A percentile compares a stretch with the other conserved stretches of the same genome.
phyloP scores from a whole-genome alignment of 495 filamentous ascomycete genomes.

The Symbiotaphrina buchneri region DNA sequence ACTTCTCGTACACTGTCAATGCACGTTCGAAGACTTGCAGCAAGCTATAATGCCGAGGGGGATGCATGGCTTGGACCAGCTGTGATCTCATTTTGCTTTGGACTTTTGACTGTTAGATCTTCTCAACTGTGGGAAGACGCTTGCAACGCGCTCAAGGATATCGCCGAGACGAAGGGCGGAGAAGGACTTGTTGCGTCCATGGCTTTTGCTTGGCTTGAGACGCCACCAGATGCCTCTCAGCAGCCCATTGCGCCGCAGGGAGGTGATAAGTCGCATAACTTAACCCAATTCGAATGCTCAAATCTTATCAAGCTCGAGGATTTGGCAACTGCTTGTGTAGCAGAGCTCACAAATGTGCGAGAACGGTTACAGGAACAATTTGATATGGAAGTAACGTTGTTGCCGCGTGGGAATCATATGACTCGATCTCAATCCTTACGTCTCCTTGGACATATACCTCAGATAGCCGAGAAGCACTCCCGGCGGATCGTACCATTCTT shows the following conservation, averaged over 20 bases:
- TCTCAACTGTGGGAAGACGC: constrained; percentile 73
- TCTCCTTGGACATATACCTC: constrained; percentile 48
- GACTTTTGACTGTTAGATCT: constrained; percentile 64
- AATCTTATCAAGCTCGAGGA: constrained; percentile 39
- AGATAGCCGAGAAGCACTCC: constrained; percentile 65
- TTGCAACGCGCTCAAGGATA: constrained; percentile 44
- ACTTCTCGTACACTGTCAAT: constrained; percentile 56
- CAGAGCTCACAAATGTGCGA: constrained; percentile 16
- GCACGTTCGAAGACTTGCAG: constrained; percentile 56
- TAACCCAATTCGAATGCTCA: constrained; percentile 59
- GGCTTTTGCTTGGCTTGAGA: constrained; percentile 62
- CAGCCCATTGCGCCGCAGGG: constrained; percentile 24
- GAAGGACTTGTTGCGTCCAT: constrained; percentile 52
- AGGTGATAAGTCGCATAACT: not conserved
- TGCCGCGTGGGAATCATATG: constrained; percentile 9
- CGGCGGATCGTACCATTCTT: constrained; percentile 69
- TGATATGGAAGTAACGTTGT: constrained; percentile 11
- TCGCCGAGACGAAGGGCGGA: constrained; percentile 43
- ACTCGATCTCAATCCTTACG: constrained; percentile 58
- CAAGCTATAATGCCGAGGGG: constrained; percentile 25
- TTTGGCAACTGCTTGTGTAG: constrained; percentile 15
- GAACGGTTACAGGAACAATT: constrained; percentile 26
- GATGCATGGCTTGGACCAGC: constrained; percentile 44
- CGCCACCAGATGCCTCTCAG: too few relatives aligned
- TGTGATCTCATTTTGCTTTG: constrained; percentile 69